Conservation (phyloP, 2,329 filamentous ascomycete genomes). For the Scleromitrula shiraiana region DNA sequence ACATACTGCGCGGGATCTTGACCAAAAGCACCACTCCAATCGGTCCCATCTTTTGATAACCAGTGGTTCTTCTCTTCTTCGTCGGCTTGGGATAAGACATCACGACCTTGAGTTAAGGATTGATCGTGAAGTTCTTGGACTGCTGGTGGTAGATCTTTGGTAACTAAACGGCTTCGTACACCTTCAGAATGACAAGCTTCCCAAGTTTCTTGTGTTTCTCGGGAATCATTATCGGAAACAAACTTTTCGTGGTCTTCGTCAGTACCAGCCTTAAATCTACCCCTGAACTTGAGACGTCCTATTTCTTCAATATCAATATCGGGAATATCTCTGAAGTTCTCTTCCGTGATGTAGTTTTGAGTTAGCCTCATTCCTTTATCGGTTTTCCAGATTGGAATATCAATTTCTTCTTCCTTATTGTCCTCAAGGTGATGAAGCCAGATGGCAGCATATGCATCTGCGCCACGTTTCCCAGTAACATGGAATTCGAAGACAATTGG, state of each 20-base stretch:
- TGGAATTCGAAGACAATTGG: constrained; percentile 87
- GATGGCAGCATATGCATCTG: constrained; percentile 68
- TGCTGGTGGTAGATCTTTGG: constrained; percentile 62
- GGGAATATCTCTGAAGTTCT: constrained; percentile 61
- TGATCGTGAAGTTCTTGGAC: constrained; percentile 73
- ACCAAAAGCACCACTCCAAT: constrained; percentile 84
- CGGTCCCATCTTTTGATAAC: constrained; percentile 70
- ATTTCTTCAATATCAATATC: constrained; percentile 72
- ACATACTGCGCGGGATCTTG: constrained; percentile 51
- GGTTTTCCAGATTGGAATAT: constrained; percentile 87
- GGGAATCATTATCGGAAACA: constrained; percentile 76
- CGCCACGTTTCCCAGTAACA: constrained; percentile 55
- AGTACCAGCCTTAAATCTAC: constrained; percentile 81
- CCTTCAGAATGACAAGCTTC: constrained; percentile 86
- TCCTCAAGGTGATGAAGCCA: constrained; percentile 85
- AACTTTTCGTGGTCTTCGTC: constrained; percentile 80
- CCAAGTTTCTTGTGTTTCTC: constrained; percentile 93
- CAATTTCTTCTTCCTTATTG: constrained; percentile 66
- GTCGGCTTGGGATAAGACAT: constrained; percentile 66
- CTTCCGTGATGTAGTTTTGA: constrained; percentile 85
- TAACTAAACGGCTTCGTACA: constrained; percentile 63
- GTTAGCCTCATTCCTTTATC: constrained; percentile 66
- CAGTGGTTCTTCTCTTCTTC: constrained; percentile 69
- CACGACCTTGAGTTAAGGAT: constrained; percentile 69
- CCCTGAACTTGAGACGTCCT: constrained; percentile 72